Percentiles rank a stretch among this genome's conserved stretches.
Conservation (phyloP, 192 early-diverging fungal genomes). For the Coemansia sp. region DNA sequence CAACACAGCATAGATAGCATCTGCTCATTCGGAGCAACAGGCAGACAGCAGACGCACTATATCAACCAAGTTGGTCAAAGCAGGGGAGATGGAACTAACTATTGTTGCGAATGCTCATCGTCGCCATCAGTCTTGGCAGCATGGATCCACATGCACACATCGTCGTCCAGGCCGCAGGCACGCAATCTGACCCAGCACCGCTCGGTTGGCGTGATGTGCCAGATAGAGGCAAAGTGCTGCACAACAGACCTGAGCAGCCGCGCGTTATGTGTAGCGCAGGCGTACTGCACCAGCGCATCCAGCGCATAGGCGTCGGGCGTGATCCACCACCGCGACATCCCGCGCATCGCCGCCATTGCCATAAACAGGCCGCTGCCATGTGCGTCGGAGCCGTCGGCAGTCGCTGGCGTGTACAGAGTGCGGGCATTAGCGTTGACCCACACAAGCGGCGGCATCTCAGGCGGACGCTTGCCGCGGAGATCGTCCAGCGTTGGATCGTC, state of each 20-base stretch:
- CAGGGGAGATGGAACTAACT: too few species aligned
- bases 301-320: constrained; percentile 30
- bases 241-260: constrained; percentile 20
- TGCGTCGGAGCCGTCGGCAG: background rate
- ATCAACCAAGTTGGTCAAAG: too few species aligned
- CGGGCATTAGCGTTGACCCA: constrained; percentile 22
- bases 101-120: background rate
- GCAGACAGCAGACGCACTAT: too few species aligned
- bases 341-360: constrained; percentile 26
- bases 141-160: constrained; percentile 8
- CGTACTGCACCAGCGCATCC: constrained; percentile 20
- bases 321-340: constrained; percentile 28
- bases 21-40: too few species aligned
- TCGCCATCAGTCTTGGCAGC: background rate
- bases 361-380: background rate
- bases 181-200: constrained; percentile 20
- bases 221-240: constrained; percentile 25
- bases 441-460: background rate
- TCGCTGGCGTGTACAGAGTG: constrained; percentile 5
- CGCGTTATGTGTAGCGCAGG: constrained; percentile 14
- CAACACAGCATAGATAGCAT: too few species aligned
- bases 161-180: constrained; percentile 10
- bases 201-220: constrained; percentile 26
- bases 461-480: background rate
- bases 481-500: background rate